A percentile compares a stretch with the other conserved stretches of the same genome.
Conservation (phyloP, 2,329 filamentous ascomycete species). For the Diaporthe citri region DNA sequence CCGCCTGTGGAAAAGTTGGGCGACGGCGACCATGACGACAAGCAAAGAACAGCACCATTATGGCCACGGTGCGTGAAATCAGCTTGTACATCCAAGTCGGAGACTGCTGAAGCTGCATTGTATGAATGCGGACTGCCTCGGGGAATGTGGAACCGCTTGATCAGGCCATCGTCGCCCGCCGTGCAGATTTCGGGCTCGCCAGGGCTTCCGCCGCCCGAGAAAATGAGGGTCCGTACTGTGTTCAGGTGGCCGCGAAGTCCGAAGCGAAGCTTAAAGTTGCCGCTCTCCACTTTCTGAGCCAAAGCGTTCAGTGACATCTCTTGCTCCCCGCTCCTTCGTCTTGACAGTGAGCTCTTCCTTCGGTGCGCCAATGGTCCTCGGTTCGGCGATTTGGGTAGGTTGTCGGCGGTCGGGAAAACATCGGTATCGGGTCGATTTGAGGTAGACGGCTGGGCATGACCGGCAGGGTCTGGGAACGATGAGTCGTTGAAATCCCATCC, state of each 20-base stretch:
- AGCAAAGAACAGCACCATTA: conserved; percentile 86
- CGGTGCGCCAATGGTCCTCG: conserved; percentile 77
- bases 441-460: conserved; percentile 59
- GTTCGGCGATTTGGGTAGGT: conserved; percentile 83
- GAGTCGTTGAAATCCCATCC: conserved; percentile 95
- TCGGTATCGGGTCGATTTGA: conserved; percentile 85
- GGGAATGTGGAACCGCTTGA: conserved; percentile 97
- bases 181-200: conserved; percentile 98
- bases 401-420: conserved; percentile 85
- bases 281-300: conserved; percentile 73
- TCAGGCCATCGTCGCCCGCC: conserved; percentile 92
- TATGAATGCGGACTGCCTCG: conserved; percentile 71
- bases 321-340: conserved; percentile 78
- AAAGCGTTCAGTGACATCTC: conserved; percentile 65
- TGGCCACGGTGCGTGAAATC: conserved; percentile 98
- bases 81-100: conserved; percentile 90
- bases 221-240: conserved; percentile 93
- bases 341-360: conserved; percentile 83
- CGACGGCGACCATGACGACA: conserved; percentile 88
- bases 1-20: conserved; percentile 92
- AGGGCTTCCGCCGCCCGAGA: conserved; percentile 94
- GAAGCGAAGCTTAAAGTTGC: conserved; percentile 92
- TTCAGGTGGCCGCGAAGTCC: conserved; percentile 93
- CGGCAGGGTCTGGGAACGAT: conserved; percentile 69
- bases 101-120: conserved; percentile 65